Conservation (phyloP, 768 basidiomycete species). For the Rubroboletus pulcherrimus region DNA sequence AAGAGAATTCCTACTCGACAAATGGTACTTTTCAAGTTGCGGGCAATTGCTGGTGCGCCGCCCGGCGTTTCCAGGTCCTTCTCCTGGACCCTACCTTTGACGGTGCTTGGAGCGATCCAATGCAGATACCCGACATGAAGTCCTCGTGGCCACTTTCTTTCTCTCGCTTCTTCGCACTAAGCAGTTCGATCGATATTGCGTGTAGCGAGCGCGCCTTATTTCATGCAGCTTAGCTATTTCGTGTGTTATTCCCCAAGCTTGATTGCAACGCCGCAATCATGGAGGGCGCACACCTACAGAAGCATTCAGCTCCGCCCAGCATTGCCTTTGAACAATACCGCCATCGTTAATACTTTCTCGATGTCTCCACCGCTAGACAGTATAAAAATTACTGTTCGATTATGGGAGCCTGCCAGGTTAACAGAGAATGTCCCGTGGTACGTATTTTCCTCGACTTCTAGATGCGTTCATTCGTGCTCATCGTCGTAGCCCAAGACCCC, state of each 20-base stretch:
- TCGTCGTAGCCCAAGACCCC: slow-evolving; percentile 23
- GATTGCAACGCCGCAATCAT: slow-evolving; percentile 29
- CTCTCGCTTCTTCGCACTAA: slow-evolving; percentile 33
- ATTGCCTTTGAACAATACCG: slow-evolving; percentile 27
- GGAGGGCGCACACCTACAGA: slow-evolving; percentile 22
- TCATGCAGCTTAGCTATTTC: slow-evolving; percentile 29
- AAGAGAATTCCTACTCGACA: neutral
- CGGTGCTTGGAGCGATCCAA: slow-evolving; percentile 32
- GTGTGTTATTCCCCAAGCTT: slow-evolving; percentile 25
- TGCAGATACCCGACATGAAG: slow-evolving; percentile 37
- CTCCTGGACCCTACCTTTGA: slow-evolving; percentile 22
- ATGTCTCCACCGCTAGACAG: slow-evolving; percentile 17
- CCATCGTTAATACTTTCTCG: slow-evolving; percentile 21
- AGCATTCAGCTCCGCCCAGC: slow-evolving; percentile 25
- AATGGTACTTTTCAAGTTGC: slow-evolving; percentile 8
- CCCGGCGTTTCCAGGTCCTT: slow-evolving; percentile 21
- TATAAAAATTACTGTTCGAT: slow-evolving; percentile 26
- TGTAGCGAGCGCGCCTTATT: slow-evolving; percentile 31
- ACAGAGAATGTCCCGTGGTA: slow-evolving; percentile 22
- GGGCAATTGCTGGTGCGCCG: slow-evolving; percentile 16
- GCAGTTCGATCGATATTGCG: slow-evolving; percentile 33
- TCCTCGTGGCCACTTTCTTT: slow-evolving; percentile 30
- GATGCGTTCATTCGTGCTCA: slow-evolving; percentile 9
- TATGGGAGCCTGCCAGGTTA: slow-evolving; percentile 16
- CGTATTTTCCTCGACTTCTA: neutral